Percentiles rank a stretch among this genome's conserved stretches.
Conservation (phyloP, 352 stramenopile genomes). For the Globisporangium megalacanthum region DNA sequence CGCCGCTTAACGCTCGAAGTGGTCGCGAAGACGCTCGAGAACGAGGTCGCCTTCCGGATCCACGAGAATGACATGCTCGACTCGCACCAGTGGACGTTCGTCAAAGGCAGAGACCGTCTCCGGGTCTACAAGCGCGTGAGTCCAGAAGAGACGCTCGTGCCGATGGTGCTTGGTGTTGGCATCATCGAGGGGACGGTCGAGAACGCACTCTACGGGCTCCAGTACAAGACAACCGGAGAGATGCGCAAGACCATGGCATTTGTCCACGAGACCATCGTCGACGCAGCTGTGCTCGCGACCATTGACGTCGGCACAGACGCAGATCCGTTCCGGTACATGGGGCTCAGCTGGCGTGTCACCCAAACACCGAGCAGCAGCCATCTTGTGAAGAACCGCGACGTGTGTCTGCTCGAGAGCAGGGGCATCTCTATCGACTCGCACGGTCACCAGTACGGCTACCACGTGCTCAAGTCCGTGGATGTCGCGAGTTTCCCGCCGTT, state of each 20-base stretch:
- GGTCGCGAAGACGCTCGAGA: constrained; percentile 33
- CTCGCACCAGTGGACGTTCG: constrained; percentile 23
- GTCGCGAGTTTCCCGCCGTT: constrained; percentile 28
- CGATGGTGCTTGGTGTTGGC: constrained; percentile 42
- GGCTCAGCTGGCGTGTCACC: constrained; percentile 42
- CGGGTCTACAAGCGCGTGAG: constrained; percentile 30
- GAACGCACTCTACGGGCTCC: constrained; percentile 43
- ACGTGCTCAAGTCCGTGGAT: constrained; percentile 48
- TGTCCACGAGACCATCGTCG: constrained; percentile 31
- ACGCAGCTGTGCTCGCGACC: constrained; percentile 37
- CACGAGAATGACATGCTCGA: constrained; percentile 12
- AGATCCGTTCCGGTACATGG: constrained; percentile 42
- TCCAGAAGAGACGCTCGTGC: constrained; percentile 18
- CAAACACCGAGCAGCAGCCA: constrained; percentile 17
- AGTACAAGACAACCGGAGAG: constrained; percentile 42
- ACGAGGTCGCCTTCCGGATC: constrained; percentile 33
- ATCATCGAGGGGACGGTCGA: constrained; percentile 36
- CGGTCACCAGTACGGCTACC: constrained; percentile 35
- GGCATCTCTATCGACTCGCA: constrained; percentile 27
- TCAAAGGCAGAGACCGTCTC: constrained; percentile 28
- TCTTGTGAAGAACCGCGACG: constrained; percentile 39
- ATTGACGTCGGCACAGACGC: constrained; percentile 29
- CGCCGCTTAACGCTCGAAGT: constrained; percentile 26
- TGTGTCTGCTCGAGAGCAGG: constrained; percentile 45
- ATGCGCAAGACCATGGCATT: constrained; percentile 35